These are phyloP conservation scores for Phalaenopsis equestris DNA, from an alignment of 106 monocot genomes.

Conservation along the genomic window DNA sequence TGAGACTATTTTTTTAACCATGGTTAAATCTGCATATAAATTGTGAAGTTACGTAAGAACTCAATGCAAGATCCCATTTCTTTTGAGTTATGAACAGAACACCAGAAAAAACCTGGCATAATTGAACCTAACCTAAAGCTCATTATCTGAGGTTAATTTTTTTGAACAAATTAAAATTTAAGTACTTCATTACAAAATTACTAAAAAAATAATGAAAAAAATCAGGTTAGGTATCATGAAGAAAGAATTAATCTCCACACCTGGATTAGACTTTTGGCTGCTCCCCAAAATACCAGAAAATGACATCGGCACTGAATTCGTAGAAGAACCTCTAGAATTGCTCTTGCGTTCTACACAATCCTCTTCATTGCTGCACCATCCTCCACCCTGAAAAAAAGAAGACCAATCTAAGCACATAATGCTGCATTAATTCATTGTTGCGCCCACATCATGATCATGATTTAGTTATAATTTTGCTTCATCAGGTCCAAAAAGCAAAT, in stretches of 20 bases:
- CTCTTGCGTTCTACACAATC: slow-evolving; percentile 14
- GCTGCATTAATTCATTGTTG: not conserved
- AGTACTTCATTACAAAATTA: not conserved
- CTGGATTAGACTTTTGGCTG: slow-evolving; percentile 17
- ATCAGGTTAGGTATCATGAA: not conserved
- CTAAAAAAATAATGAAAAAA: not conserved
- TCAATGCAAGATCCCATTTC: too few relatives aligned
- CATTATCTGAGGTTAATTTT: not conserved
- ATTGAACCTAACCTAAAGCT: not conserved
- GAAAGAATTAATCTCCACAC: slow-evolving; percentile 5
- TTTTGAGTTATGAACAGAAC: not conserved
- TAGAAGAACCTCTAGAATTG: slow-evolving; percentile 20
- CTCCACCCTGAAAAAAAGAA: slow-evolving; percentile 26
- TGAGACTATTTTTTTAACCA: not conserved
- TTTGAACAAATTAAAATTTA: not conserved
- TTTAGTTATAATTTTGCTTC: not conserved
- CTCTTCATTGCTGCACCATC: slow-evolving; percentile 18
- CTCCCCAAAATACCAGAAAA: slow-evolving; percentile 27
- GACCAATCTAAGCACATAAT: not conserved
- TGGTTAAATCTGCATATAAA: not conserved
- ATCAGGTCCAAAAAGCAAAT: not conserved
- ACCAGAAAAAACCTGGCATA: not conserved
- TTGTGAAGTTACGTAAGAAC: too few relatives aligned
- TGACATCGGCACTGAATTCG: slow-evolving; percentile 10
- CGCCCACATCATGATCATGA: not conserved